Evolutionary conservation across 441 rosid species (phyloP), one percentile per base, ranked within the genome.

Genomic region (Arabidopsis hybrid): DNA sequence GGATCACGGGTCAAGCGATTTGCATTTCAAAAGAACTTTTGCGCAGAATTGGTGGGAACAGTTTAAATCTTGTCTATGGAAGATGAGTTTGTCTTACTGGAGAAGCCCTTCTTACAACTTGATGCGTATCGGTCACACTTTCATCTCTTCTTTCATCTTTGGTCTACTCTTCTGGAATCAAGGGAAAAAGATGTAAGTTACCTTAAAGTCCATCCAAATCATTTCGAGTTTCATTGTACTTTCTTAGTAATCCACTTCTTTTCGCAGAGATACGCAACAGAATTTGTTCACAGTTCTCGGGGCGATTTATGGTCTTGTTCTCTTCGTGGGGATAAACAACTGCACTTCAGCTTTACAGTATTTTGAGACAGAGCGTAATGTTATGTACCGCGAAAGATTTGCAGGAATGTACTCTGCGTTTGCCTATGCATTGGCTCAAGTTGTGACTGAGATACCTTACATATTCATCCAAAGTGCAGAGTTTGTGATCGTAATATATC

Each of bases 51-150:
- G 58, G 36, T 82, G 91, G 96, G 93, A 77, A 16, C 91, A 85
- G 56, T 85, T 88, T 77, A 88, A 83, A 36, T 77, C 82, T 58
- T 90, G 91, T 72, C 64, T 88, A 0, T 90, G 96, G 96, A 90
- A 90, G 68, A 89, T 75, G 69, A 26, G 71, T 46, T 73, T 80
- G 39, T 82, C 96, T 29, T 86, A 90, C 62, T 90, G 96, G 93
- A 87, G 93, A 79, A 90, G 85, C 56, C 93, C 91, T 26, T 35
- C 81, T 7, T 87, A 87, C 80, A 87, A 88, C 77, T 67, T 90
- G 64, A 60, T 16, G 66, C 84, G 91, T 5, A 62, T 83, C 3
- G 1, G 57, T 47, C 81, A 68, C 47, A 76, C 79, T 0, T 0
- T 84, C 0, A 51, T 43, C 32, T 51, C 86, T 29, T 84, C 93